Conservation (phyloP, 306 rosid genomes). For the Cercis canadensis region DNA sequence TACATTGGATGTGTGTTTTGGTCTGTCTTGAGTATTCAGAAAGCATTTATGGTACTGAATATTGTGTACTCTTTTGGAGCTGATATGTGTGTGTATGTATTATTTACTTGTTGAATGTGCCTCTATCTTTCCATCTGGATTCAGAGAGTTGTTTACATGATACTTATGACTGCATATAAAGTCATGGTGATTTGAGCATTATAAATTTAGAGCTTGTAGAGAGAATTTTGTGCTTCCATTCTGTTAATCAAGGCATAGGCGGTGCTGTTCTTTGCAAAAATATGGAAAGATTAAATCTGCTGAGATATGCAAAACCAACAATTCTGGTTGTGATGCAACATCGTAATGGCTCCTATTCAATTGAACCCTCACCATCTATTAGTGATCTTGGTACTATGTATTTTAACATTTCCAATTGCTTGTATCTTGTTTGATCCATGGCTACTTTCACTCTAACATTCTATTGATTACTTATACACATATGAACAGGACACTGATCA, state of each 20-base stretch:
- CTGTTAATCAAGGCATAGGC: slow-evolving; percentile 19
- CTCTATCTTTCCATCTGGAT: no score
- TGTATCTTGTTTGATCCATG: slow-evolving; percentile 49
- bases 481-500: slow-evolving; percentile 59
- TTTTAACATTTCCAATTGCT: slow-evolving; percentile 56
- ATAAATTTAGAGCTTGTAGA: slow-evolving; percentile 13
- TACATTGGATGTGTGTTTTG: not conserved
- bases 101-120: no score
- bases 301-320: not conserved
- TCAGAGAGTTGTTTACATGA: no score
- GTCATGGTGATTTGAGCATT: slow-evolving; percentile 30
- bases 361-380: slow-evolving; percentile 18
- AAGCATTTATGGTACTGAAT: not conserved
- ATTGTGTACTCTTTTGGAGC: not conserved
- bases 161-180: slow-evolving; percentile 29
- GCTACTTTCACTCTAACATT: slow-evolving; percentile 68
- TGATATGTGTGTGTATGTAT: not conserved
- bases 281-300: slow-evolving; percentile 13
- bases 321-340: no score
- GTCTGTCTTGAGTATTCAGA: not conserved
- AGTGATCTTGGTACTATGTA: not conserved
- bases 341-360: not conserved
- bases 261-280: slow-evolving; percentile 14
- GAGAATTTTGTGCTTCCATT: slow-evolving; percentile 28
- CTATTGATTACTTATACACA: slow-evolving; percentile 4